Evolutionary conservation across 371 early-diverging fungal species (phyloP).

Genomic region (Mucor racemosus): DNA sequence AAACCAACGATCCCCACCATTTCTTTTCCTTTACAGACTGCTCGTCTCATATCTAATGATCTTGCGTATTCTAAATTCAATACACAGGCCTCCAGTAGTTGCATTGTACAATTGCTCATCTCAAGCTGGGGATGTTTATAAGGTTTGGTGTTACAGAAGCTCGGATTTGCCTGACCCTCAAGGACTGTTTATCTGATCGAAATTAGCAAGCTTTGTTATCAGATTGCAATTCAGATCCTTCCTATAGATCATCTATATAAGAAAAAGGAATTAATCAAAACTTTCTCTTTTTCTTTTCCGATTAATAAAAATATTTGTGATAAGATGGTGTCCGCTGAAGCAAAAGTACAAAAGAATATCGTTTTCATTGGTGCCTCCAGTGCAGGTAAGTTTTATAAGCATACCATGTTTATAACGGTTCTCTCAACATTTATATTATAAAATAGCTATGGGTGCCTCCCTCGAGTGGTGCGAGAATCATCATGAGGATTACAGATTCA

Average conservation of each 20-base stretch:
- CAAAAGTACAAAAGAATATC: constrained; percentile 46
- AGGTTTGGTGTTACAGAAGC: neutral
- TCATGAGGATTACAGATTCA: constrained; percentile 50
- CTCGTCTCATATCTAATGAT: neutral
- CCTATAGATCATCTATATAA: neutral
- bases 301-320: neutral
- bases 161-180: neutral
- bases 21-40: too few species aligned
- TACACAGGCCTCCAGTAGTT: too few species aligned
- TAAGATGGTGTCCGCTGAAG: constrained; percentile 15
- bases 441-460: constrained; percentile 42
- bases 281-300: constrained; percentile 3
- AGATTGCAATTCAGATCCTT: constrained; percentile 3
- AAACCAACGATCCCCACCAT: neutral
- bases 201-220: neutral
- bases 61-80: neutral
- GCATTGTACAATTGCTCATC: neutral
- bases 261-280: too few species aligned
- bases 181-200: constrained; percentile 8
- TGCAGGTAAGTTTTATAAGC: constrained; percentile 34
- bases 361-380: constrained; percentile 62
- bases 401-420: neutral
- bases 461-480: constrained; percentile 41
- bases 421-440: neutral
- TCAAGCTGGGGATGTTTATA: neutral